phyloP scores from a whole-genome alignment of 2,329 filamentous ascomycete genomes.

The Leptodontidium sp. region DNA sequence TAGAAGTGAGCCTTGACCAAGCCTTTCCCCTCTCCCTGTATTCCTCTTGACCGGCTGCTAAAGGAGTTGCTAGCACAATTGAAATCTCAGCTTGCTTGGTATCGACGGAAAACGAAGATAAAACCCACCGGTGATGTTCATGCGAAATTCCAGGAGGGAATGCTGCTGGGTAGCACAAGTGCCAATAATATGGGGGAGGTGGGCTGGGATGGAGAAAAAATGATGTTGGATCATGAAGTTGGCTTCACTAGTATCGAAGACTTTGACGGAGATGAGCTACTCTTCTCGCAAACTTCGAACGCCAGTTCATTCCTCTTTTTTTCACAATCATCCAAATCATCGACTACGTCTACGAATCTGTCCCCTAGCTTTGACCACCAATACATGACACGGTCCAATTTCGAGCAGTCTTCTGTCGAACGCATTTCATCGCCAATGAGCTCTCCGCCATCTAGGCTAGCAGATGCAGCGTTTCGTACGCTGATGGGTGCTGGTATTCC shows the following conservation, averaged over 20 bases:
- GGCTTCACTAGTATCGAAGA: neutral
- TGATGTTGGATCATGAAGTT: neutral
- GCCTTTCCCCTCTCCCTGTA: neutral
- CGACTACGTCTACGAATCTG: neutral
- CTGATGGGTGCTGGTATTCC: conserved; percentile 8
- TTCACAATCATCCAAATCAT: neutral
- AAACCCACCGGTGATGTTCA: neutral
- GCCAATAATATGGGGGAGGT: neutral
- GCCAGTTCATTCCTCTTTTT: neutral
- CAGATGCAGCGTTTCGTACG: conserved; percentile 1
- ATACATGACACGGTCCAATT: neutral
- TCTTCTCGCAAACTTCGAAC: neutral
- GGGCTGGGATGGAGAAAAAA: neutral
- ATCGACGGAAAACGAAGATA: neutral
- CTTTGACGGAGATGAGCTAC: neutral
- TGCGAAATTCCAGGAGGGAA: neutral
- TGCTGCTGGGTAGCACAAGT: neutral
- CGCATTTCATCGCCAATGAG: too few relatives aligned
- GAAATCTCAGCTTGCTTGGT: neutral
- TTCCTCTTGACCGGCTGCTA: neutral
- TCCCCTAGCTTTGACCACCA: neutral
- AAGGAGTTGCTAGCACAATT: conserved; percentile 12
- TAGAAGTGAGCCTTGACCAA: neutral
- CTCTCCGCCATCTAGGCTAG: neutral
- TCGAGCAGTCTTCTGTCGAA: neutral